Evolutionary conservation across 768 basidiomycete species (phyloP), one percentile per base, ranked within the genome.

Genomic region (Podaxis rugospora): DNA sequence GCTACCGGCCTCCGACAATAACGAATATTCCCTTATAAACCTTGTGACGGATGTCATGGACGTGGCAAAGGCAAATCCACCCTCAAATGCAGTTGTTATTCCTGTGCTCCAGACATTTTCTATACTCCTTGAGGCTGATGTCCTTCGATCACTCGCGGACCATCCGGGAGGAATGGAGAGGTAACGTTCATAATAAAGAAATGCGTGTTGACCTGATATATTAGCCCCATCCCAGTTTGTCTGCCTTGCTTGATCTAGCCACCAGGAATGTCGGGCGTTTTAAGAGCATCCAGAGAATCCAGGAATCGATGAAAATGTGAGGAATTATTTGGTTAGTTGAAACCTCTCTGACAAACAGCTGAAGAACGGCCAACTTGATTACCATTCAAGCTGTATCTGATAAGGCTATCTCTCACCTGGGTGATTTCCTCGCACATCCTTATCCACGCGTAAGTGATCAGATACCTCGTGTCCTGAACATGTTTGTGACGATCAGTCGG

Each of bases 241-340:
- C 77, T 35, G 70, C 73, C 13, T 69, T 93, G 57, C 72, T 91
- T 32, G 67, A 76, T 10, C 73, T 93, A 52, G 79, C 82, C 28
- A 80, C 83, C 16, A 84, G 76, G 67, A 88, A 89, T 69, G 78
- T 91, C 9, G 74, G 78, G 14, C 83, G 83, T 28, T 71, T 95
- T 58, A 97, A 94, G 75, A 96, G 85, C 63, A 75, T 92, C n/a
- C 89, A 89, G 65, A 76, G 96, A 57, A 86, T 97, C 23, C 79
- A 82, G 10, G 85, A 88, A 61, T 86, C 87, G 3, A 92, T 93
- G 91, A 91, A 88, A 71, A 84, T 92, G 96, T 96, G 66, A 63
- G 80, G 75, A 57, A 65, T 65, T 16, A 63, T 51, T 47, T 51
- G 44, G 39, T 40, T 63, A 4, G 18, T 54, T 42, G 51, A 18